Evolutionary conservation across 176 grass and related monocot species (phyloP).

Genomic region (Otatea glauca): DNA sequence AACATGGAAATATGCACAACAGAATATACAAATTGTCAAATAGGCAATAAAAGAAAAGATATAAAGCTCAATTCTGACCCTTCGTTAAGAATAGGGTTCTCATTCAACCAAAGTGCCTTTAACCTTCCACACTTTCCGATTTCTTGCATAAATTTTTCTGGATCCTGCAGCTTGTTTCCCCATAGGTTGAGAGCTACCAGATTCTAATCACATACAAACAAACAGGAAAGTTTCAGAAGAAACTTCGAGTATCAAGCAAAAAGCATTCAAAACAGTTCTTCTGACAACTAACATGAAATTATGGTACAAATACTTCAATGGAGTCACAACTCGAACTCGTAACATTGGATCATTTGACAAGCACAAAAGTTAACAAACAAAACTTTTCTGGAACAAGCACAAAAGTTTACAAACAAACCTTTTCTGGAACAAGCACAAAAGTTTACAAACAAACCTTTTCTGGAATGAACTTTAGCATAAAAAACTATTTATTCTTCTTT

Average conservation of each 20-base stretch:
- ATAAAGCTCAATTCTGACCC: constrained; percentile 43
- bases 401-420: not conserved
- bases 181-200: constrained; percentile 89
- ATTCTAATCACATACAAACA: constrained; percentile 61
- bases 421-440: not conserved
- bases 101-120: constrained; percentile 92
- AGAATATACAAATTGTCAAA: constrained; percentile 6
- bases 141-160: constrained; percentile 66
- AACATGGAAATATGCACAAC: constrained; percentile 27
- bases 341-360: not conserved
- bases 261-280: constrained; percentile 12
- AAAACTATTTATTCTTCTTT: not conserved
- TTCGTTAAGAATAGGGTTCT: constrained; percentile 69
- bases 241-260: not conserved
- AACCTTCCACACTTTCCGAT: constrained; percentile 68
- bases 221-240: constrained; percentile 36
- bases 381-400: not conserved
- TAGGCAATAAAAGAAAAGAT: constrained; percentile 1
- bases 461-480: constrained; percentile 10
- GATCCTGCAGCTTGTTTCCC: constrained; percentile 84
- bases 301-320: not conserved
- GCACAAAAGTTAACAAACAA: not conserved
- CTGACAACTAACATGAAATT: not conserved
- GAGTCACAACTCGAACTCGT: not conserved
- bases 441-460: not conserved